These are phyloP conservation scores for Dipteronia dyeriana DNA, from an alignment of 345 rosid species.

Conservation along the genomic window DNA sequence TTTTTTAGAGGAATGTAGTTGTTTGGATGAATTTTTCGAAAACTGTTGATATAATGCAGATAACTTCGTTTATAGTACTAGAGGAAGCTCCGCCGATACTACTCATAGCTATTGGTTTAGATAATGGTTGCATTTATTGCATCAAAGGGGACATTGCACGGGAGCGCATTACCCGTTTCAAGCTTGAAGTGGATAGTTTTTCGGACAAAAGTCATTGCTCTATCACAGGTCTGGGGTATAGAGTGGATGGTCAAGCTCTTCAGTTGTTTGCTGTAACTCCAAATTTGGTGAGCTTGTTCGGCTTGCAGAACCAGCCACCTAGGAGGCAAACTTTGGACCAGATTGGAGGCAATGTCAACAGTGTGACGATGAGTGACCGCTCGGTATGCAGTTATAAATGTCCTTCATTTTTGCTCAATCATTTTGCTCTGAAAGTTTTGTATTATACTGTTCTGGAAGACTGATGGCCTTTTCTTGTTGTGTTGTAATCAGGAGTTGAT, in stretches of 20 bases:
- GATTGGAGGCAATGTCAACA: constrained; percentile 65
- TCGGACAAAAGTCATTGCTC: constrained; percentile 44
- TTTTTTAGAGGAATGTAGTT: neutral
- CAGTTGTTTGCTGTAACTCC: constrained; percentile 85
- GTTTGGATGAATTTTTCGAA: constrained; percentile 5
- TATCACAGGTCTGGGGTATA: constrained; percentile 79
- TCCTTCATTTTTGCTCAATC: constrained; percentile 11
- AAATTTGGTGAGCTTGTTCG: constrained; percentile 66
- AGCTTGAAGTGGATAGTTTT: constrained; percentile 69
- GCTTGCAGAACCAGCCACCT: constrained; percentile 79
- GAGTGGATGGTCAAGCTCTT: constrained; percentile 89
- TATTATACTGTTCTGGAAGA: constrained; percentile 5
- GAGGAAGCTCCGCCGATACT: constrained; percentile 97
- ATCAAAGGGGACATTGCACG: constrained; percentile 97
- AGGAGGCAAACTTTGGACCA: constrained; percentile 77
- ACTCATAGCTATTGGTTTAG: constrained; percentile 87
- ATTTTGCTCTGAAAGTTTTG: constrained; percentile 4
- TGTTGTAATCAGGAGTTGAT: constrained; percentile 69
- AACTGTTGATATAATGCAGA: constrained; percentile 51
- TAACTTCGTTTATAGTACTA: constrained; percentile 83
- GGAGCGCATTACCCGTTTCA: constrained; percentile 86
- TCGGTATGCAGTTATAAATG: constrained; percentile 46
- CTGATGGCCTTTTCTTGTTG: constrained; percentile 15
- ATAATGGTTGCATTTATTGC: constrained; percentile 81
- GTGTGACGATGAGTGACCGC: constrained; percentile 93